These are phyloP conservation scores for Sapria himalayana DNA, from an alignment of 345 rosid species.

Conservation along the genomic window DNA sequence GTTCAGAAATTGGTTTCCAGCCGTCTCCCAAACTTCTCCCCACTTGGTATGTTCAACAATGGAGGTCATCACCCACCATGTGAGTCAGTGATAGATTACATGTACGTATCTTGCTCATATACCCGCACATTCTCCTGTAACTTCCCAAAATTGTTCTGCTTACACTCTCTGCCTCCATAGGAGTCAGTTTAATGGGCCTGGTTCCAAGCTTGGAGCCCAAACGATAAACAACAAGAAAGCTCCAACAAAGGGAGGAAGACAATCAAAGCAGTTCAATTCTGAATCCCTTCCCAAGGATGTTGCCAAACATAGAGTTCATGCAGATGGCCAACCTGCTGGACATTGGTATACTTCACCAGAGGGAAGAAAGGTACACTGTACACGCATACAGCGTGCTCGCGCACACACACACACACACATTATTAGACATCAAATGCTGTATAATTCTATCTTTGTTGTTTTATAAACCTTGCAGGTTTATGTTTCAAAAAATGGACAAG, in stretches of 20 bases:
- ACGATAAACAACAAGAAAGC: conserved; percentile 14
- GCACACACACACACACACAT: no score
- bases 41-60: conserved; percentile 20
- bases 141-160: no score
- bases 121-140: no score
- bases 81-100: conserved; percentile 37
- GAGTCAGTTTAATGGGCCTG: conserved; percentile 50
- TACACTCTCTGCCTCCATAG: conserved; percentile 17
- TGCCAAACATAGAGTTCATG: conserved; percentile 58
- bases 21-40: conserved; percentile 56
- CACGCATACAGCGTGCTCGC: no score
- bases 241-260: conserved; percentile 21
- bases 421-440: no score
- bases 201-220: conserved; percentile 21
- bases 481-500: conserved; percentile 45
- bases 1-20: conserved; percentile 27
- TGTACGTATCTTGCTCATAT: no score
- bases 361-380: conserved; percentile 56
- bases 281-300: conserved; percentile 43
- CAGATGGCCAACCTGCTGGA: conserved; percentile 34
- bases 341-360: conserved; percentile 69
- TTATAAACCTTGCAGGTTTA: conserved; percentile 33
- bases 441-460: no score
- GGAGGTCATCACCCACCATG: conserved; percentile 16
- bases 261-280: conserved; percentile 18